Conservation (phyloP, 2,329 filamentous ascomycete species). For the Pseudogymnoascus sp. region DNA sequence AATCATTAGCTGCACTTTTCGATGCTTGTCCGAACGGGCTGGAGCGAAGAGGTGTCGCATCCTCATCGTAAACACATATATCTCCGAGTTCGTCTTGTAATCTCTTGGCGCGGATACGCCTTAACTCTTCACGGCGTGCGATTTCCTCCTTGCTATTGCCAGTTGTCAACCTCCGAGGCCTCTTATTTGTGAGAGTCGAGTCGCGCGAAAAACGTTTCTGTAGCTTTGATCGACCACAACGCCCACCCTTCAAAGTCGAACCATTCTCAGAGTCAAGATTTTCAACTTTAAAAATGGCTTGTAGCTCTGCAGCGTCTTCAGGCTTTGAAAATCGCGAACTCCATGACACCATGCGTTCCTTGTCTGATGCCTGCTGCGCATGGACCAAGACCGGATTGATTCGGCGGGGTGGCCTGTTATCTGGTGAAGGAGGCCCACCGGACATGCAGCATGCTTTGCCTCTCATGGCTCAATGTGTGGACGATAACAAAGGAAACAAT, state of each 20-base stretch:
- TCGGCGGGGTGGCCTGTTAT: conserved; percentile 22
- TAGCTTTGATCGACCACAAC: conserved; percentile 37
- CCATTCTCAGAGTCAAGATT: conserved; percentile 26
- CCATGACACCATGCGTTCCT: conserved; percentile 12
- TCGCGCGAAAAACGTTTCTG: conserved; percentile 40
- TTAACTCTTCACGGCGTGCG: conserved; percentile 48
- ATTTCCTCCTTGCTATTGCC: conserved; percentile 46
- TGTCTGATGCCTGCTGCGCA: conserved; percentile 8
- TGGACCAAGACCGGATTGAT: conserved; percentile 10
- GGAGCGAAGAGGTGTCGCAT: conserved; percentile 26
- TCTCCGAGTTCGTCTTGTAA: conserved; percentile 51
- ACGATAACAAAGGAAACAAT: background rate
- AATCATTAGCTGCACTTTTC: background rate
- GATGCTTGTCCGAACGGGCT: conserved; percentile 3
- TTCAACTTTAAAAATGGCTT: conserved; percentile 23
- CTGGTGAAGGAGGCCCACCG: conserved; percentile 26
- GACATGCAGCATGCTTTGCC: conserved; percentile 22
- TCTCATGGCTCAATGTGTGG: background rate
- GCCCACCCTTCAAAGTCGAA: conserved; percentile 37
- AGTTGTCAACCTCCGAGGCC: conserved; percentile 31
- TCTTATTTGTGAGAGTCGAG: conserved; percentile 31
- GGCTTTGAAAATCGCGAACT: conserved; percentile 19
- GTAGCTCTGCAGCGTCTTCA: conserved; percentile 19
- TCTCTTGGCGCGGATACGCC: conserved; percentile 46
- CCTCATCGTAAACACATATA: conserved; percentile 35